Percentiles rank a stretch among this genome's conserved stretches.
Conservation (phyloP, 2,329 filamentous ascomycete genomes). For the Orbilia brochopaga region DNA sequence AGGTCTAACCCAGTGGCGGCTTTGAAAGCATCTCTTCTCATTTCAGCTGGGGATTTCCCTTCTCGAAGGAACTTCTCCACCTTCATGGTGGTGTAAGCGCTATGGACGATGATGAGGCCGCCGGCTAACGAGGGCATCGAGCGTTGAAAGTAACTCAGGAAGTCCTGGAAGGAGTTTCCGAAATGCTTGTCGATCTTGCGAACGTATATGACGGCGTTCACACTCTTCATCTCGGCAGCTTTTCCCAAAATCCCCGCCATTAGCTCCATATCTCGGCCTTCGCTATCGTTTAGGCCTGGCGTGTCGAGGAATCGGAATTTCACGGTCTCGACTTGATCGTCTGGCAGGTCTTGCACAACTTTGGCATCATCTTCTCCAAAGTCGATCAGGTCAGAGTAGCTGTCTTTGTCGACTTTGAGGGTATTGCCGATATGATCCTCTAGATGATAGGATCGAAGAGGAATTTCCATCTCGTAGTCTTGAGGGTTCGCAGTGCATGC, state of each 20-base stretch:
- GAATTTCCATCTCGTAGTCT: slow-evolving; percentile 18
- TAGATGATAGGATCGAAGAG: slow-evolving; percentile 26
- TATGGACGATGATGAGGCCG: slow-evolving; percentile 26
- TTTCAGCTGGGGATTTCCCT: slow-evolving; percentile 19
- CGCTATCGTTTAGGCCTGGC: slow-evolving; percentile 25
- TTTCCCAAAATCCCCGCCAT: slow-evolving; percentile 36
- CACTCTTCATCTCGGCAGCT: slow-evolving; percentile 14
- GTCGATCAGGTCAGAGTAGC: slow-evolving; percentile 6
- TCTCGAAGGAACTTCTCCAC: slow-evolving; percentile 9
- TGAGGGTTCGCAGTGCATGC: slow-evolving; percentile 10
- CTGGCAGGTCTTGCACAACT: slow-evolving; percentile 4
- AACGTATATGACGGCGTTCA: slow-evolving; percentile 28
- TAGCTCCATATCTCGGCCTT: slow-evolving; percentile 31
- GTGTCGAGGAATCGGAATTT: slow-evolving; percentile 27
- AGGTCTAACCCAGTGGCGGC: slow-evolving; percentile 21
- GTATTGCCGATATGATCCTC: slow-evolving; percentile 24
- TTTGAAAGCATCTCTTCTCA: slow-evolving; percentile 25
- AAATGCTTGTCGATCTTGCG: slow-evolving; percentile 26
- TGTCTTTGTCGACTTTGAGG: slow-evolving; percentile 16
- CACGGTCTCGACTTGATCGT: not conserved
- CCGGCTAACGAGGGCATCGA: slow-evolving; percentile 26
- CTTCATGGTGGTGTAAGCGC: slow-evolving; percentile 16
- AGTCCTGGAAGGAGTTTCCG: slow-evolving; percentile 26
- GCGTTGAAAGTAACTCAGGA: slow-evolving; percentile 20
- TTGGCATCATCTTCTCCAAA: slow-evolving; percentile 23